A percentile compares a stretch with the other conserved stretches of the same genome.
Conservation (phyloP, 1,139 yeast genomes). For the Taphrina wiesneri region DNA sequence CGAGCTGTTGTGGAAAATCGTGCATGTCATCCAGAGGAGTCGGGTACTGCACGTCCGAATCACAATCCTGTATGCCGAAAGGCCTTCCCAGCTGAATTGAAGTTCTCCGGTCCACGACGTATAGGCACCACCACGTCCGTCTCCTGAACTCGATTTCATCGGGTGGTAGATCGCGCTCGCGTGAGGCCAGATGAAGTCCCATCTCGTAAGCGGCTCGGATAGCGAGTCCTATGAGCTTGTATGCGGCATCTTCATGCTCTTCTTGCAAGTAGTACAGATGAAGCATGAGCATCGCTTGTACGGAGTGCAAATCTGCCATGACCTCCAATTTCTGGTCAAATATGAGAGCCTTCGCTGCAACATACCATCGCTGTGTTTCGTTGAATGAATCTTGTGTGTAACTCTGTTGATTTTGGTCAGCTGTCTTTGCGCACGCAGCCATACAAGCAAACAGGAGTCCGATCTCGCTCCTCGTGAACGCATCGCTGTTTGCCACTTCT, state of each 20-base stretch:
- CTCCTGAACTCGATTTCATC: slow-evolving; percentile 7
- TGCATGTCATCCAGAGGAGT: slow-evolving; percentile 20
- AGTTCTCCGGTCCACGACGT: slow-evolving; percentile 26
- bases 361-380: slow-evolving; percentile 11
- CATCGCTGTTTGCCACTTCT: slow-evolving; percentile 1
- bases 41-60: slow-evolving; percentile 22
- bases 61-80: slow-evolving; percentile 13
- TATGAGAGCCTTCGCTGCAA: slow-evolving; percentile 9
- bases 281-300: slow-evolving; percentile 13
- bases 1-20: slow-evolving; percentile 22
- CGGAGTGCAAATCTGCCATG: slow-evolving; percentile 10
- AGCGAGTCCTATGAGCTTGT: slow-evolving; percentile 21
- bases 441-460: slow-evolving; percentile 23
- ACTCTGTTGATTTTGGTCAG: background rate
- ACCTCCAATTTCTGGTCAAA: slow-evolving; percentile 9
- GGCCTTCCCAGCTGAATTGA: slow-evolving; percentile 26
- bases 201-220: slow-evolving; percentile 22
- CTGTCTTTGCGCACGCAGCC: slow-evolving; percentile 13
- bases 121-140: slow-evolving; percentile 32
- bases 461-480: slow-evolving; percentile 11
- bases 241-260: slow-evolving; percentile 20
- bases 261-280: slow-evolving; percentile 4
- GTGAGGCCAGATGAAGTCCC: slow-evolving; percentile 16
- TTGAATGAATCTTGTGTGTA: background rate
- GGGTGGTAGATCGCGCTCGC: slow-evolving; percentile 10